These are phyloP conservation scores for Phytophthora kernoviae DNA, from an alignment of 352 stramenopile species.

Conservation along the genomic window DNA sequence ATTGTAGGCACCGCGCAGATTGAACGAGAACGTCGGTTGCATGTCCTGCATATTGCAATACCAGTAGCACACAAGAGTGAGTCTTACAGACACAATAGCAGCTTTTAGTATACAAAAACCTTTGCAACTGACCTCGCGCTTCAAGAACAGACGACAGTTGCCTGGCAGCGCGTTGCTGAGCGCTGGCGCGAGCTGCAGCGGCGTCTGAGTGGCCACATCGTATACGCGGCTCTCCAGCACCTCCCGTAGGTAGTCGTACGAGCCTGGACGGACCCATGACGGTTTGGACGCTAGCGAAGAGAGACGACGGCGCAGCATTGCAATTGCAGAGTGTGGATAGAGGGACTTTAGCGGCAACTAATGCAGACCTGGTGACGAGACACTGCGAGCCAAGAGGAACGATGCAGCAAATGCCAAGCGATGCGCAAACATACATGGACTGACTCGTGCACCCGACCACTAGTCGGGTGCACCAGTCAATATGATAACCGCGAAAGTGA, in stretches of 20 bases:
- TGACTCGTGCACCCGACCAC: too few relatives aligned
- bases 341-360: neutral
- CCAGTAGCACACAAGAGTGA: slow-evolving; percentile 10
- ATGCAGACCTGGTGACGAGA: neutral
- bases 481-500: too few relatives aligned
- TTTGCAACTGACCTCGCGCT: slow-evolving; percentile 85
- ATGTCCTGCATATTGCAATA: slow-evolving; percentile 76
- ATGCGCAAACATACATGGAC: slow-evolving; percentile 7
- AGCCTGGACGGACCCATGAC: slow-evolving; percentile 69
- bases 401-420: slow-evolving; percentile 2
- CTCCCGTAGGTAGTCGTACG: slow-evolving; percentile 79
- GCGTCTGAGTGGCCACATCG: slow-evolving; percentile 80
- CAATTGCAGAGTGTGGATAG: slow-evolving; percentile 11
- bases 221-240: slow-evolving; percentile 86
- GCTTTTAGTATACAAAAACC: too few relatives aligned
- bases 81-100: neutral
- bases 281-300: slow-evolving; percentile 34
- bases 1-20: slow-evolving; percentile 98
- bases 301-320: slow-evolving; percentile 51
- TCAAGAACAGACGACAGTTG: slow-evolving; percentile 84
- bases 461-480: too few relatives aligned
- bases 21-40: slow-evolving; percentile 99
- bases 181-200: slow-evolving; percentile 60
- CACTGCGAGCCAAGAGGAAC: slow-evolving; percentile 26
- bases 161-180: slow-evolving; percentile 59